Base-by-base conservation (phyloP, 2,329 filamentous ascomycete species). In the Monascus ruber region DNA sequence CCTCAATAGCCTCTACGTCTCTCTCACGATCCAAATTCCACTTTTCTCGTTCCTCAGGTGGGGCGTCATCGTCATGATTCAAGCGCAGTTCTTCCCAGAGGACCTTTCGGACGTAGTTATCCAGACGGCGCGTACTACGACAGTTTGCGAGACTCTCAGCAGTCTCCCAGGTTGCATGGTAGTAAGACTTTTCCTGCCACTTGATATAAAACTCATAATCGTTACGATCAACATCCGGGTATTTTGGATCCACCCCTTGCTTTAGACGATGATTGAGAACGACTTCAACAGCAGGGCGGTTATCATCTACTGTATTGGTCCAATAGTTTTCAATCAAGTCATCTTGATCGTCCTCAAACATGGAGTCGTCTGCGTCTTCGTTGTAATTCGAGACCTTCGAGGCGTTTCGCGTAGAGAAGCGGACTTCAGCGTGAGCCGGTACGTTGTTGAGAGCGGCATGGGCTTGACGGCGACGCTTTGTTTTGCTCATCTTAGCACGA, bases 1-100 rank as follows among this genome's bases (percentile, higher is more conserved):
- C 88, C 46, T 84, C 81, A 37, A 93, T 75, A 2, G 86, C 83
- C 59, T 96, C 88, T 42, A 87, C 78, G 47, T 91, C 84, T 42
- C 87, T 79, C 65, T 98, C 91, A 37, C 87, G 83, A 55, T 96
- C 87, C n/a, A 98, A 77, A 59, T 87, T 85, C 73, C 88, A 94
- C 61, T 93, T 88, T 63, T 96, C 86, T 45, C 84, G 83, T 50
- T 89, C 85, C 65, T 96, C 86, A 0, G 83, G 82, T 8, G 83
- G 77, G 32, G 86, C 74, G 35, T 87, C 81, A 7, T 74, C 77
- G 29, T 85, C 83, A 49, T 81, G 77, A 42, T 79, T 74, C 58
- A 93, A 77, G 42, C 82, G 77, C 39, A 93, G 74, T 55, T 95
- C 87, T 48, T 83, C 77, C 47, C 82, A 76, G 37, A 95, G 79